Base-by-base conservation (phyloP, 2,329 filamentous ascomycete genomes). In the Ophiosphaerella korrae region DNA sequence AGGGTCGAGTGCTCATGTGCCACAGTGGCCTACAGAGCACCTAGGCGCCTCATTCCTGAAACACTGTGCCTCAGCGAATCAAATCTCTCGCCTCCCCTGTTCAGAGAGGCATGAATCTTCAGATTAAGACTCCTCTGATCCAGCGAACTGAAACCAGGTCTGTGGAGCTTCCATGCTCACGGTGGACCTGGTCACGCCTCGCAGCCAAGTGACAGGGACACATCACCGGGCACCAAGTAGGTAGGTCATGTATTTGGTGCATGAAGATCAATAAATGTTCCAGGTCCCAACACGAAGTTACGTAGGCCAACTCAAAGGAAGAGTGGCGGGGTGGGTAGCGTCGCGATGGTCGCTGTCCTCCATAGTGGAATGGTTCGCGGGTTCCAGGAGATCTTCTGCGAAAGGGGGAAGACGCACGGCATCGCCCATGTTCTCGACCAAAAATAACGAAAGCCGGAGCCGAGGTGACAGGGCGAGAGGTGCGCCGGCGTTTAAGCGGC, bases 41-140 rank as follows among this genome's bases (percentile, higher is more conserved):
- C 9, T 31, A 41, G 13, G 13, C 33, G 13, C 33, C 33, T n/a
- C 13, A 18, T 21, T 24, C 23, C 37, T 34, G 40, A 42, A 42
- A 42, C 40, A 34, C 14, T 8, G 21, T 13, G 5, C 16, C 24
- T 34, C 21, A n/a, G 5, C 46, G 34, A 49, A 49, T 49, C 40
- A 49, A 32, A 44, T 18, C 7, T 14, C 12, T 11, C 34, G 14
- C 21, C 12, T 34, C 39, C 24, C 31, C 4, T 18, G 21, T 24
- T 18, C 39, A 16, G 14, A 14, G 13, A 40, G 26, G 47, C 41
- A 45, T 49, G 41, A 48, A 37, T 18, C 33, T 44, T 45, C 45
- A 45, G 26, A 50, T 50, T 50, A 50, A 37, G 41, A 36, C 41
- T 36, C 42, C 2, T 31, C 36, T 29, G 26, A 29, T 29, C 26